Evolutionary conservation across 495 filamentous ascomycete genomes (phyloP), one percentile per base, ranked within the genome.

Genomic region (Amorphotheca resinae): DNA sequence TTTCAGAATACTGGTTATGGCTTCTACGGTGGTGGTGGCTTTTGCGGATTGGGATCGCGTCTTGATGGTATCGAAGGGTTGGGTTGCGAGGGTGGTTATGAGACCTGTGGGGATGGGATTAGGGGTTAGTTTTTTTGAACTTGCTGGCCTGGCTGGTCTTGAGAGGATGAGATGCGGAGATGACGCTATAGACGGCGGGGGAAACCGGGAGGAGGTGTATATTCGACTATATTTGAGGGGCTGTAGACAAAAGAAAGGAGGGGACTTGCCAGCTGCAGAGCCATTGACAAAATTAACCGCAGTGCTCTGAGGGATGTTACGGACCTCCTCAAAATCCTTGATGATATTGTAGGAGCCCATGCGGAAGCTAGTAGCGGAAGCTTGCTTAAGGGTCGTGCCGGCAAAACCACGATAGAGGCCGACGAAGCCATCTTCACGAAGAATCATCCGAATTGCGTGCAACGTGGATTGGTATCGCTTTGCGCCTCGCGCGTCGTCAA

Each of bases 11-110:
- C 63, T 64, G 34, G 56, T 54, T 9, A 73, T 58, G 2, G 75
- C 77, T 21, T 79, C 69, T 14, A 56, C 48, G 3, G 72, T 70
- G 9, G 66, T 67, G 17, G 69, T 70, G 4, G 65, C 67, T 42
- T 68, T 49, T 17, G 70, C 70, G 48, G 69, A 68, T 61, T 83
- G 77, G 20, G 67, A 67, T 39, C 74, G 60, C 5, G 79, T 82
- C 60, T 83, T 80, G 31, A 83, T 64, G 1, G 71, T 73, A 53
- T 83, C 78, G 56, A 82, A 80, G 1, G 78, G 77, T 61, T 80
- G 75, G 11, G 76, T 82, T 1, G 61, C 60, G 32, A 73, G 64
- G 7, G 77, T 79, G 4, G 77, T 83, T 8, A 80, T 55, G 0
- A 67, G 65, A 0, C 25, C 25, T 28, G 25, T 11, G n/a, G n/a